Conservation (phyloP, 306 rosid species). For the Elaeagnus macrophylla region DNA sequence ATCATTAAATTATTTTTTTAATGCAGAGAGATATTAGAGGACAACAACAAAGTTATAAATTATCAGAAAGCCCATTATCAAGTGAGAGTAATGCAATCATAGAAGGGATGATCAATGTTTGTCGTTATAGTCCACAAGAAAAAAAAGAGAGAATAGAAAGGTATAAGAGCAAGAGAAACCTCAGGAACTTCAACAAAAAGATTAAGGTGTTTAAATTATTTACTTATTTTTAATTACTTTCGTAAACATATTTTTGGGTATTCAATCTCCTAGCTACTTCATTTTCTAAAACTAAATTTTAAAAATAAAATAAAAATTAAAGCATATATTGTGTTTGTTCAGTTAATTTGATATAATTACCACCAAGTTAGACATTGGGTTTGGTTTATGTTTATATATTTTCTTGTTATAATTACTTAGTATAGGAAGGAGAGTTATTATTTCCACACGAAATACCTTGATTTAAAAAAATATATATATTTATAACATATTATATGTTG, state of each 20-base stretch:
- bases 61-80: constrained; percentile 45
- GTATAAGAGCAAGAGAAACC: constrained; percentile 67
- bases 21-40: constrained; percentile 39
- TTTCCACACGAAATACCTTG: too few relatives aligned
- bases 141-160: constrained; percentile 78
- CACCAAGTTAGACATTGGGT: too few relatives aligned
- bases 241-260: neutral
- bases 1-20: too few relatives aligned
- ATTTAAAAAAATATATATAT: too few relatives aligned
- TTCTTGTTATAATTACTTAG: too few relatives aligned
- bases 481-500: too few relatives aligned
- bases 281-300: too few relatives aligned
- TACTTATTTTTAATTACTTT: neutral
- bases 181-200: constrained; percentile 86
- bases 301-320: too few relatives aligned
- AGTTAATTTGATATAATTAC: too few relatives aligned
- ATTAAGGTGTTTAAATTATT: constrained; percentile 48
- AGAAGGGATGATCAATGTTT: constrained; percentile 76
- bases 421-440: too few relatives aligned
- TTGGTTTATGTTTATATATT: too few relatives aligned
- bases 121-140: constrained; percentile 68
- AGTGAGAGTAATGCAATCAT: constrained; percentile 77
- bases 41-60: constrained; percentile 30
- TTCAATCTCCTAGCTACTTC: neutral
- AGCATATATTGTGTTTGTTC: too few relatives aligned